Evolutionary conservation across 2,329 filamentous ascomycete genomes (phyloP), one percentile per base, ranked within the genome.

Genomic region (Calonectria montana): DNA sequence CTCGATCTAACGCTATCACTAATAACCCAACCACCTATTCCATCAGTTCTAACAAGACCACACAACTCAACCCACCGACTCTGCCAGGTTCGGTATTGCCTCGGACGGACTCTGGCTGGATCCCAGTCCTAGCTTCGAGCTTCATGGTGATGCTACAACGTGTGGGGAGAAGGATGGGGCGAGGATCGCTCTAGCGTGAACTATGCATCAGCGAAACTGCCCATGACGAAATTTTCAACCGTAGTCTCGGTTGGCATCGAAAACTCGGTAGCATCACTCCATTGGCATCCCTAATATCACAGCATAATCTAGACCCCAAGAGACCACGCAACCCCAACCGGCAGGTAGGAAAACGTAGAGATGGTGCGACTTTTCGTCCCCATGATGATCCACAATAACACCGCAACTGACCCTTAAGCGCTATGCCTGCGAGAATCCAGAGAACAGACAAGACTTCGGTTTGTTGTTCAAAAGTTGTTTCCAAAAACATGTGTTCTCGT

Each of bases 351-450:
- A 59, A 16, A 59, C 15, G 39, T 25, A 21, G 53, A 25, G 53
- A 57, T 21, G 53, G 21, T 41, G 53, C 53, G 6, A 21, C n/a
- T 59, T 39, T 25, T 16, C 31, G 9, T 29, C 18, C 53, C 53
- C 53, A 57, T 37, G 10, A 23, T 59, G 53, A 59, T 59, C 53
- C 53, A 59, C 53, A 59, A 59, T 59, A 59, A 2, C 53, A 59
- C 53, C 35, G 53, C 31, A 35, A 37, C 35, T 39, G n/a, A 59
- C 37, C 21, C 35, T 59, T 39, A 59, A 59, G 53, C 53, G 23
- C n/a, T n/a, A 59, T 59, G 31, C 53, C 37, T 39, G 53, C 13
- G 31, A 8, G 37, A n/a, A 59, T 59, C 53, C 15, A 31, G 53
- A 27, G 53, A 59, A 37, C 29, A 39, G 48, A 5, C n/a, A 7